Base-by-base conservation (phyloP, 164 flowering plant genomes). In the Vitis rupestris region DNA sequence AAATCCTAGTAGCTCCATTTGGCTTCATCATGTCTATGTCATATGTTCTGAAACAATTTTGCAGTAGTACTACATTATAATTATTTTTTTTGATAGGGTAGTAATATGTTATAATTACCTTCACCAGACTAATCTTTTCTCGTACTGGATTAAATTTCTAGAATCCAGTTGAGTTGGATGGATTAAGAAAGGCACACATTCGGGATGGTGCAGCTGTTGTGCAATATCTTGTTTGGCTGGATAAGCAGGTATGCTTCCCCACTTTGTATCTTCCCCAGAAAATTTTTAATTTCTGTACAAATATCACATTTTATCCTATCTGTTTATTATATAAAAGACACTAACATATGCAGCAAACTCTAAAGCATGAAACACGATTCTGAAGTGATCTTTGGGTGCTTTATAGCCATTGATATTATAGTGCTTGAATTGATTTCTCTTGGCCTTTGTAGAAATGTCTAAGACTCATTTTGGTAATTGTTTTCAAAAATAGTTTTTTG, bases 131-230 rank as follows among this genome's bases (percentile, higher is more conserved):
- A 23, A 23, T 23, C 27, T 23, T 23, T 23, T 23, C 27, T 23
- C 27, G 27, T 23, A 13, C 9, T 37, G 50, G 9, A 29, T 12
- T 48, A 3, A 17, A 7, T 13, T 29, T 53, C 23, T 74, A 94
- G 99, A 95, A 95, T 79, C 89, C 98, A 47, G 92, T 84, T 76
- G 99, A 95, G 83, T 78, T 93, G 84, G 92, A 95, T 29, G 98
- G 99, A 27, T 70, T 91, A 70, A 93, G 83, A 73, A 88, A 89
- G 31, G 88, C 93, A 19, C 99, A 95, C 61, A 70, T 95, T 55
- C 90, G 98, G 55, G 99, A 95, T 84, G 99, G 99, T 68, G 98
- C 97, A 66, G 97, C 99, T 70, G 93, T 95, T 71, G 99, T 95
- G 75, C 97, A 95, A 70, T 95, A 83, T 81, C 88, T 93, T 80